Conservation (phyloP, 495 filamentous ascomycete species). For the Trichoderma reesei region DNA sequence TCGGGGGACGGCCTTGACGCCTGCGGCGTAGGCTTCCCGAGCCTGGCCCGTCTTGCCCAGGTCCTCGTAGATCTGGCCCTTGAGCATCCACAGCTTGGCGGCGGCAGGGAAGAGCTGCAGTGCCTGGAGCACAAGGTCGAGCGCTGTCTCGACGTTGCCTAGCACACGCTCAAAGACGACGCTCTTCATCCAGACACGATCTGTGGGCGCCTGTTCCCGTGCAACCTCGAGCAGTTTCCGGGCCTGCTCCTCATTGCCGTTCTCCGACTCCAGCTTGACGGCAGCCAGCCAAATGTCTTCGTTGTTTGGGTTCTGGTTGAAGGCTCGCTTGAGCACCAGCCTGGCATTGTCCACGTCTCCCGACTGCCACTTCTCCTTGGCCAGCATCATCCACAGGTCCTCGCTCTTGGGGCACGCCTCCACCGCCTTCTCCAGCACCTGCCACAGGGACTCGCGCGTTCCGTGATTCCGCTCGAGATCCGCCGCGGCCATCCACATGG, state of each 20-base stretch:
- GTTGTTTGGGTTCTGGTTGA: constrained; percentile 87
- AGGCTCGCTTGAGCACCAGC: constrained; percentile 71
- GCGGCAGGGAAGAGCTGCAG: constrained; percentile 78
- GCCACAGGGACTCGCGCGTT: constrained; percentile 69
- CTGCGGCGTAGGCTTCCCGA: constrained; percentile 81
- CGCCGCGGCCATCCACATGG: constrained; percentile 78
- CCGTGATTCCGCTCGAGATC: constrained; percentile 89
- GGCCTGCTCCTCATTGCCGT: constrained; percentile 67
- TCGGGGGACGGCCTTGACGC: constrained; percentile 74
- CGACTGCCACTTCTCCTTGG: constrained; percentile 84
- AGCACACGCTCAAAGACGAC: constrained; percentile 84
- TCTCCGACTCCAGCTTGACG: constrained; percentile 89
- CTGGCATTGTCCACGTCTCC: constrained; percentile 80
- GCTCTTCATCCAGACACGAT: constrained; percentile 93
- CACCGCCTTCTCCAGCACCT: constrained; percentile 83
- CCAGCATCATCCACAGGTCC: constrained; percentile 91
- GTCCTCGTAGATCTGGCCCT: constrained; percentile 90
- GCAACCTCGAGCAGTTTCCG: constrained; percentile 70
- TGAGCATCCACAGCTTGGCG: constrained; percentile 95
- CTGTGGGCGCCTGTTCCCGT: constrained; percentile 77
- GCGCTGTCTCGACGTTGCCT: constrained; percentile 64
- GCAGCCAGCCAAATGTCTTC: constrained; percentile 96
- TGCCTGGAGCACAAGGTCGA: constrained; percentile 80
- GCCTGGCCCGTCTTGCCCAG: constrained; percentile 70
- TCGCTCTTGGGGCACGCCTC: constrained; percentile 85